Conservation (phyloP, 768 basidiomycete species). For the Auricularia heimuer region DNA sequence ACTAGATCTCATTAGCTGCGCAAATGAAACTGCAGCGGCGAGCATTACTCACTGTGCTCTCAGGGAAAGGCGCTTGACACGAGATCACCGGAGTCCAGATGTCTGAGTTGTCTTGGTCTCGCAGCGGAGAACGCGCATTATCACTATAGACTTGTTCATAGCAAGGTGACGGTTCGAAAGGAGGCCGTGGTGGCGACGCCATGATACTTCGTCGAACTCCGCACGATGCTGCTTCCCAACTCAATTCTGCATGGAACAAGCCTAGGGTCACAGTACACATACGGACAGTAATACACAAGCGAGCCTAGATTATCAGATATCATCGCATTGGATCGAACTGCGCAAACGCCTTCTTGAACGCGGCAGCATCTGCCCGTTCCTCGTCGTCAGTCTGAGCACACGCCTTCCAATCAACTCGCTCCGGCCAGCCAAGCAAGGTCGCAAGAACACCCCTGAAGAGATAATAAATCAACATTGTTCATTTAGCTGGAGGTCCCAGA, state of each 20-base stretch:
- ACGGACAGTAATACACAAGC: no score
- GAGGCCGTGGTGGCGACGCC: neutral
- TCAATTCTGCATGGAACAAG: neutral
- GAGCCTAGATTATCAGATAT: neutral
- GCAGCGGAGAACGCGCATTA: neutral
- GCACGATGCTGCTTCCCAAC: neutral
- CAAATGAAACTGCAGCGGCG: neutral
- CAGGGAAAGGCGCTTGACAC: neutral
- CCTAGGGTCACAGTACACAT: neutral
- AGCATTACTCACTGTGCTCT: neutral
- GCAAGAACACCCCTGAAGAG: slow-evolving; percentile 67
- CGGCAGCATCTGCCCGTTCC: slow-evolving; percentile 71
- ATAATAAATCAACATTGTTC: neutral
- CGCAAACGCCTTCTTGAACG: slow-evolving; percentile 78
- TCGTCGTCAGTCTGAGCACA: slow-evolving; percentile 77
- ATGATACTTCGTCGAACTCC: neutral
- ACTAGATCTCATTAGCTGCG: slow-evolving; percentile 33
- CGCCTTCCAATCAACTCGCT: slow-evolving; percentile 86
- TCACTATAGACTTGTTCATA: neutral
- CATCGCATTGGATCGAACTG: slow-evolving; percentile 46
- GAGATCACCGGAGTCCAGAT: neutral
- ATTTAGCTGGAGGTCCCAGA: no score
- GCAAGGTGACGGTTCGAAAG: neutral
- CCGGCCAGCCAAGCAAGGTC: slow-evolving; percentile 59
- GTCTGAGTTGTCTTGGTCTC: neutral